phyloP scores from a whole-genome alignment of 257 asterid genomes.

The Haberlea rhodopensis region DNA sequence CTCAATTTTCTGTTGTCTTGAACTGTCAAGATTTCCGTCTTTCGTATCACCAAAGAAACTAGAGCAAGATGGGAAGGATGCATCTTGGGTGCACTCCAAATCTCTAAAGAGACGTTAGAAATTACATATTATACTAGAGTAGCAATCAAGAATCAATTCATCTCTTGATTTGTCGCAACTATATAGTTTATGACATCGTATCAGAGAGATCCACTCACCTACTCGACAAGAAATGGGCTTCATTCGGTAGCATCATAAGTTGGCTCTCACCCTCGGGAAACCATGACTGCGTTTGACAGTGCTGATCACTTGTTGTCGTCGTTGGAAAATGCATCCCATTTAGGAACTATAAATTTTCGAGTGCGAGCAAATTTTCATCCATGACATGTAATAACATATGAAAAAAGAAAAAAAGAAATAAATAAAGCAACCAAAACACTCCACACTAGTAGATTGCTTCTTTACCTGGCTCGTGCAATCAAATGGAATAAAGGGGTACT shows the following conservation, averaged over 20 bases:
- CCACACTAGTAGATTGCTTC: conserved; percentile 11
- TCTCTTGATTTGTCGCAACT: background rate
- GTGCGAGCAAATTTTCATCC: conserved; percentile 16
- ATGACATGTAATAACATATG: conserved; percentile 15
- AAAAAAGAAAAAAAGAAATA: background rate
- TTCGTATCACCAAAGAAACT: conserved; percentile 41
- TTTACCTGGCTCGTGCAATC: conserved; percentile 62
- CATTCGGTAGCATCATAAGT: conserved; percentile 44
- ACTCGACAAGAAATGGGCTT: conserved; percentile 45
- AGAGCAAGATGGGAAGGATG: conserved; percentile 47
- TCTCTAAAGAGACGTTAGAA: conserved; percentile 38
- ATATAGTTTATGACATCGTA: too few species aligned
- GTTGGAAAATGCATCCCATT: conserved; percentile 42
- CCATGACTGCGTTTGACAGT: conserved; percentile 52
- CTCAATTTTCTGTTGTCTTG: conserved; percentile 40
- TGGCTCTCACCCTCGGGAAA: conserved; percentile 50
- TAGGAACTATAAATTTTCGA: conserved; percentile 43
- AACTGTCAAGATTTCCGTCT: conserved; percentile 41
- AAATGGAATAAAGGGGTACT: conserved; percentile 44
- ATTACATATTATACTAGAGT: conserved; percentile 9
- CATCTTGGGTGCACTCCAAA: conserved; percentile 45
- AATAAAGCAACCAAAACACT: background rate
- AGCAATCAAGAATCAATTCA: background rate
- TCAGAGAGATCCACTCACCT: conserved; percentile 39
- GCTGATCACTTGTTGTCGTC: conserved; percentile 43